Evolutionary conservation across 495 filamentous ascomycete genomes (phyloP).

Genomic region (Neurospora sp.): DNA sequence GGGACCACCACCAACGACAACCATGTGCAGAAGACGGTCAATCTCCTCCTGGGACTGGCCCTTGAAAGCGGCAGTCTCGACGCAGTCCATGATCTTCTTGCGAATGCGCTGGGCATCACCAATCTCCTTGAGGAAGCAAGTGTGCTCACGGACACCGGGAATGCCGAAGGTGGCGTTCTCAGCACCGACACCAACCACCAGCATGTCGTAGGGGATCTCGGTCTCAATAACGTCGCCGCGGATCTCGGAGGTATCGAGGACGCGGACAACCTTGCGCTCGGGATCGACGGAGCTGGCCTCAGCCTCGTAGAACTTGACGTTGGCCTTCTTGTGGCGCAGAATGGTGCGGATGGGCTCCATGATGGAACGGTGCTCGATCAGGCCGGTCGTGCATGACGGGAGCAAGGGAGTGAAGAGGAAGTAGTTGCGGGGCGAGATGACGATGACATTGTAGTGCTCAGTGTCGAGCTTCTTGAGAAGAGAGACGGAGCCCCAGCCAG

Average conservation of each 20-base stretch:
- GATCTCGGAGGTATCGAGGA: slow-evolving; percentile 88
- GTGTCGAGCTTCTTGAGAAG: slow-evolving; percentile 98
- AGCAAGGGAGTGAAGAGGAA: slow-evolving; percentile 98
- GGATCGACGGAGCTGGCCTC: slow-evolving; percentile 95
- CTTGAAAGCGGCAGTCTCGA: slow-evolving; percentile 97
- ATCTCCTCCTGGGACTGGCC: slow-evolving; percentile 84
- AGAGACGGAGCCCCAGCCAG: slow-evolving; percentile 93
- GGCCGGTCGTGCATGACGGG: slow-evolving; percentile 91
- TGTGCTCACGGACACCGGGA: slow-evolving; percentile 86
- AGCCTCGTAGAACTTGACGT: slow-evolving; percentile 95
- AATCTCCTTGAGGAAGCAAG: slow-evolving; percentile 98
- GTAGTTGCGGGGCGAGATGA: slow-evolving; percentile 95
- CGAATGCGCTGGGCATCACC: slow-evolving; percentile 89
- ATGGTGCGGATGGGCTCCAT: slow-evolving; percentile 98
- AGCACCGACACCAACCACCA: slow-evolving; percentile 92
- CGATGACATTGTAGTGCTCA: slow-evolving; percentile 95
- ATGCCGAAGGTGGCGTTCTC: slow-evolving; percentile 99
- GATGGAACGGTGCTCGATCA: slow-evolving; percentile 97
- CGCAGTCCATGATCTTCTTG: slow-evolving; percentile 98
- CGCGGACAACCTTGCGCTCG: slow-evolving; percentile 74
- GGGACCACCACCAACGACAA: slow-evolving; percentile 94
- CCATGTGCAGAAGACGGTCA: slow-evolving; percentile 95
- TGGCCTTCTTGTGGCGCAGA: slow-evolving; percentile 79
- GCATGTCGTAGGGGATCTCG: slow-evolving; percentile 95
- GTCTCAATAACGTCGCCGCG: slow-evolving; percentile 74